A percentile compares a stretch with the other conserved stretches of the same genome.
Evolutionary conservation across 2,329 filamentous ascomycete species (phyloP).

Genomic region (Rhinocladiella similis): DNA sequence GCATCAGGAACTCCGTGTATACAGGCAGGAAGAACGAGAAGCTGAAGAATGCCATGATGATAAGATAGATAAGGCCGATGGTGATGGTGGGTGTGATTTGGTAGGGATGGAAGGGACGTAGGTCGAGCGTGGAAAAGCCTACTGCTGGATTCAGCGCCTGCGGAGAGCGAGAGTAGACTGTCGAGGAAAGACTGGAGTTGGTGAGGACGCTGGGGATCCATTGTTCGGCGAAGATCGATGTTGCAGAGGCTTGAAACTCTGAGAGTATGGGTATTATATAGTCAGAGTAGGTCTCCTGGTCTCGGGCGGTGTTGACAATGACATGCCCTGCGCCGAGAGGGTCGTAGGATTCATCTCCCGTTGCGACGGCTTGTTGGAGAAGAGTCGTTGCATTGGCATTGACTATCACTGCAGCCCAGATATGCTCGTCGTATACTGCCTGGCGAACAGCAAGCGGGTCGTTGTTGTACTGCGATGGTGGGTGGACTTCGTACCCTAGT

Average conservation of each 20-base stretch:
- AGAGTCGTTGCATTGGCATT: slow-evolving; percentile 63
- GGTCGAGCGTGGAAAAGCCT: slow-evolving; percentile 57
- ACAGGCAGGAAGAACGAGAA: slow-evolving; percentile 66
- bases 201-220: slow-evolving; percentile 38
- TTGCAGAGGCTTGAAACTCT: slow-evolving; percentile 48
- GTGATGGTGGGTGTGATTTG: slow-evolving; percentile 58
- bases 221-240: slow-evolving; percentile 48
- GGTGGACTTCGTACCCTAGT: slow-evolving; percentile 50
- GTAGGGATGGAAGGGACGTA: slow-evolving; percentile 60
- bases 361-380: slow-evolving; percentile 55
- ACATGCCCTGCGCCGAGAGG: slow-evolving; percentile 60
- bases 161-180: slow-evolving; percentile 49
- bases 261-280: slow-evolving; percentile 57
- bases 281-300: slow-evolving; percentile 54
- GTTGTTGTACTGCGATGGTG: slow-evolving; percentile 54
- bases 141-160: slow-evolving; percentile 59
- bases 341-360: slow-evolving; percentile 60
- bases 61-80: slow-evolving; percentile 66
- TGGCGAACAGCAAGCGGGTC: slow-evolving; percentile 59
- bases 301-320: slow-evolving; percentile 56
- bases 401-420: slow-evolving; percentile 63
- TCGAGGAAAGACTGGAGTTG: slow-evolving; percentile 36
- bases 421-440: slow-evolving; percentile 59
- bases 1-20: slow-evolving; percentile 55
- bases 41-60: slow-evolving; percentile 67